phyloP scores from a whole-genome alignment of 139 green algal species.

The Closterium sp. region DNA sequence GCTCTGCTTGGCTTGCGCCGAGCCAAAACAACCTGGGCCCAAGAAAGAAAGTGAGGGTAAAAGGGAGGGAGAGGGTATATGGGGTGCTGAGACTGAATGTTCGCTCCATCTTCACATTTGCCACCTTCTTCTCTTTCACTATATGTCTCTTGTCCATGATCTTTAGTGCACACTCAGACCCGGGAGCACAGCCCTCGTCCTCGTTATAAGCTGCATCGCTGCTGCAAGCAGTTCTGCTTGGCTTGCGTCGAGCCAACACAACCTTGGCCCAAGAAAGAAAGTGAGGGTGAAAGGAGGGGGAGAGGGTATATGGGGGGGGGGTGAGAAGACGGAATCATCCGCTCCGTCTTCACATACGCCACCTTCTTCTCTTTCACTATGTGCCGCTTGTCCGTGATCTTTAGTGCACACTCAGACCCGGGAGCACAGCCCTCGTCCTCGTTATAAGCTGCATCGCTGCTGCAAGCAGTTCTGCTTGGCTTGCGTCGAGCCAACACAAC shows the following conservation, averaged over 20 bases:
- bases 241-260: too few relatives aligned
- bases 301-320: too few relatives aligned
- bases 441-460: too few relatives aligned
- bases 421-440: not conserved
- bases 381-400: not conserved
- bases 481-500: not conserved
- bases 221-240: not conserved
- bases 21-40: too few relatives aligned
- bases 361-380: not conserved
- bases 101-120: constrained; percentile 52
- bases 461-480: constrained; percentile 1
- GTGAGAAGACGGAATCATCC: too few relatives aligned
- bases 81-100: too few relatives aligned
- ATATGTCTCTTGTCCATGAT: constrained; percentile 57
- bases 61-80: too few relatives aligned
- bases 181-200: not conserved
- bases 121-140: constrained; percentile 47
- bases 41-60: too few relatives aligned
- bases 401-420: not conserved
- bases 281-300: too few relatives aligned
- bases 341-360: not conserved
- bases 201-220: too few relatives aligned
- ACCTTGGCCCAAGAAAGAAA: too few relatives aligned
- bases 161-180: constrained; percentile 38
- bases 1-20: not conserved